Conservation (phyloP, 352 stramenopile species). For the Phytophthora cajani region DNA sequence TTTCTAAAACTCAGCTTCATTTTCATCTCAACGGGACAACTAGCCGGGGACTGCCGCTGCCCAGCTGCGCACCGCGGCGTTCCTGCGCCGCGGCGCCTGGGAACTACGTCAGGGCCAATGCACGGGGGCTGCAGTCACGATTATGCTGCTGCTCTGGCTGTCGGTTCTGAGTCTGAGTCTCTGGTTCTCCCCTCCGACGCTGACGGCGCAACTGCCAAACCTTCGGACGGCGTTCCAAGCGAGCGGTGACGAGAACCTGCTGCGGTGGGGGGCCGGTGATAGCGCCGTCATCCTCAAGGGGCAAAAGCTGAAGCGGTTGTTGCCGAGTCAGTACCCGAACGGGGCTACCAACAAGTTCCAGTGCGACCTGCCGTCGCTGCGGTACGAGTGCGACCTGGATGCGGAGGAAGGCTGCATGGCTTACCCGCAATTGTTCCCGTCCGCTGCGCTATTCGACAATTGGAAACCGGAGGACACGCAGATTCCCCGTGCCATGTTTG, state of each 20-base stretch:
- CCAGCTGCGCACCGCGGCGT: constrained; percentile 25
- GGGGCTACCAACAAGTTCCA: constrained; percentile 47
- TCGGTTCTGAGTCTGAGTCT: constrained; percentile 18
- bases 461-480: constrained; percentile 77
- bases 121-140: not conserved
- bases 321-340: constrained; percentile 54
- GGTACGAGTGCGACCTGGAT: constrained; percentile 66
- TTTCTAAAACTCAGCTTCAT: too few species aligned
- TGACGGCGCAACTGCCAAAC: constrained; percentile 11
- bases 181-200: constrained; percentile 11
- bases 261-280: constrained; percentile 29
- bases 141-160: constrained; percentile 24
- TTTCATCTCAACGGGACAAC: not conserved
- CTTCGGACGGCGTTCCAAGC: constrained; percentile 15
- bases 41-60: constrained; percentile 8
- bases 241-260: constrained; percentile 18
- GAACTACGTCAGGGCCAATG: constrained; percentile 31
- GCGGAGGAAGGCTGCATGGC: constrained; percentile 42
- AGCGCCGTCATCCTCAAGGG: constrained; percentile 43
- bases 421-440: constrained; percentile 78
- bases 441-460: constrained; percentile 76
- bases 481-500: constrained; percentile 46
- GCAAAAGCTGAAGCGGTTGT: constrained; percentile 29
- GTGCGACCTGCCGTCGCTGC: constrained; percentile 63
- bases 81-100: constrained; percentile 37